Evolutionary conservation across 345 rosid genomes (phyloP).

Genomic region (Aethionema arabicum): DNA sequence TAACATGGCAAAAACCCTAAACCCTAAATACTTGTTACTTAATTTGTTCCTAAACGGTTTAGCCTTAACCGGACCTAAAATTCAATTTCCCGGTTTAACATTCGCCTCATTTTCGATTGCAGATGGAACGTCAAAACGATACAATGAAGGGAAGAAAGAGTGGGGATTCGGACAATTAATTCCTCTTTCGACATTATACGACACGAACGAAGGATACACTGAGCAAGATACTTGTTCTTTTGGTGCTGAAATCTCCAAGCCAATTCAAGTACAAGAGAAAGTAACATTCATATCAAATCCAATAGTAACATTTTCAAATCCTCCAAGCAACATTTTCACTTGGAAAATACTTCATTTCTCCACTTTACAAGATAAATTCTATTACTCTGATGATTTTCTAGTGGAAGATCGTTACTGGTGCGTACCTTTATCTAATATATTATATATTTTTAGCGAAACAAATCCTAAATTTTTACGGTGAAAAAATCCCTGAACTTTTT

Average conservation of each 20-base stretch:
- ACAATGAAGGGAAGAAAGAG: slow-evolving; percentile 21
- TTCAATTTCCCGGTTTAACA: too few relatives aligned
- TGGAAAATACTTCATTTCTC: slow-evolving; percentile 41
- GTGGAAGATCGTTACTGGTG: slow-evolving; percentile 41
- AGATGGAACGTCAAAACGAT: slow-evolving; percentile 39
- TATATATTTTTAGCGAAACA: too few relatives aligned
- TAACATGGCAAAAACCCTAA: too few relatives aligned
- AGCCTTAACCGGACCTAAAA: not conserved
- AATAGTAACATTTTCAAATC: not conserved
- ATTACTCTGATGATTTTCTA: slow-evolving; percentile 25
- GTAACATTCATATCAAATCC: slow-evolving; percentile 26
- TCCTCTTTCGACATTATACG: slow-evolving; percentile 28
- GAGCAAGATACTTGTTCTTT: slow-evolving; percentile 33
- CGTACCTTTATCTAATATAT: not conserved
- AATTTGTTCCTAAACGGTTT: too few relatives aligned
- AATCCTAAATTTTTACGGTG: too few relatives aligned
- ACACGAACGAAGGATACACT: slow-evolving; percentile 32
- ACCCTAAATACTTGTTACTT: too few relatives aligned
- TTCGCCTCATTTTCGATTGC: not conserved
- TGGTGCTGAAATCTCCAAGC: slow-evolving; percentile 43
- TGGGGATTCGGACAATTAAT: slow-evolving; percentile 39
- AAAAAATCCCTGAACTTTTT: too few relatives aligned
- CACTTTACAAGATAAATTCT: slow-evolving; percentile 16
- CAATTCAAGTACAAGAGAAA: slow-evolving; percentile 18
- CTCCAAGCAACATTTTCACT: slow-evolving; percentile 26